Evolutionary conservation across 2,329 filamentous ascomycete genomes (phyloP).

Genomic region (Aspergillus oerlinghausenensis): DNA sequence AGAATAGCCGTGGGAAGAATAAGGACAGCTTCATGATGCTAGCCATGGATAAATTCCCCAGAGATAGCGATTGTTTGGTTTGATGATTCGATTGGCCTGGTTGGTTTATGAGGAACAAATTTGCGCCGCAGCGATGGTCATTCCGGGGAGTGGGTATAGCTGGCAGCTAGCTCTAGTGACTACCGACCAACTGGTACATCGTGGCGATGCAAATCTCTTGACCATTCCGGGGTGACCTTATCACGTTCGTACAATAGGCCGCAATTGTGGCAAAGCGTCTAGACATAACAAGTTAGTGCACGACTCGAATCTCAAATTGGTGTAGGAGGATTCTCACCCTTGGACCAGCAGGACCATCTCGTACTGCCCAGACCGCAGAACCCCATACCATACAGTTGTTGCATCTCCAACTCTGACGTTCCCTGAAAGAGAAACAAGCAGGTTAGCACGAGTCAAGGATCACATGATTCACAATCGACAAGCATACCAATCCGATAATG

Average conservation of each 20-base stretch:
- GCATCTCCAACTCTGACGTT: constrained; percentile 82
- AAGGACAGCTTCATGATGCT: not conserved
- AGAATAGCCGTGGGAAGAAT: not conserved
- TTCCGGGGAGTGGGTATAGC: not conserved
- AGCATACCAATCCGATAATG: constrained; percentile 60
- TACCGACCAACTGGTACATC: constrained; percentile 37
- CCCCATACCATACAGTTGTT: constrained; percentile 84
- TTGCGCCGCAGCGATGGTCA: not conserved
- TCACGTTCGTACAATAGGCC: constrained; percentile 85
- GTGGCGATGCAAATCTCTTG: constrained; percentile 61
- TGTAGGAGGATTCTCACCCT: constrained; percentile 56
- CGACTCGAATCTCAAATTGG: not conserved
- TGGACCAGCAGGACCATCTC: constrained; percentile 80
- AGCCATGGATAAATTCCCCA: not conserved
- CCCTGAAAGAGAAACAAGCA: constrained; percentile 41
- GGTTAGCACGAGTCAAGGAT: not conserved
- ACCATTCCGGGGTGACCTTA: constrained; percentile 74
- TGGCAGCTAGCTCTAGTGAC: not conserved
- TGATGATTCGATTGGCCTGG: not conserved
- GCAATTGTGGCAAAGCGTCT: constrained; percentile 92
- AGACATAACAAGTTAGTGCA: constrained; percentile 16
- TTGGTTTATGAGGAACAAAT: not conserved
- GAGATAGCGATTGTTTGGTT: not conserved
- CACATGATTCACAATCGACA: not conserved
- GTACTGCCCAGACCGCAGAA: constrained; percentile 86